Evolutionary conservation across 192 early-diverging fungal genomes (phyloP), one percentile per base, ranked within the genome.

Genomic region (Gryganskiella cystojenkinii): DNA sequence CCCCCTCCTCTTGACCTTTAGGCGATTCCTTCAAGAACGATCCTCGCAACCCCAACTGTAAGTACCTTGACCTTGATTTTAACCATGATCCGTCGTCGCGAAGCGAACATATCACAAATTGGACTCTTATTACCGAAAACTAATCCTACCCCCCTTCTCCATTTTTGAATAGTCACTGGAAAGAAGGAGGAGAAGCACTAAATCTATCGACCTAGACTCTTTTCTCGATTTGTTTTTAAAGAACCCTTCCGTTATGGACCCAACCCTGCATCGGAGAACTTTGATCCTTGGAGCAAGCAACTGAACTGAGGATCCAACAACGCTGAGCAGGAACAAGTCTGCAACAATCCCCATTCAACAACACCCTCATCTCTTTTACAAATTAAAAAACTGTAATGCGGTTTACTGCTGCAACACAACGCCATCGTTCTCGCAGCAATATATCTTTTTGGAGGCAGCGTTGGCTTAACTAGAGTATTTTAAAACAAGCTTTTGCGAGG

Each of bases 21-120:
- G 85, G 61, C 65, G 83, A 84, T 5, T 22, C 61, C 14, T 87
- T 80, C 80, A 87, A 79, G 82, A 83, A 84, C 78, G 85, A 87
- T 58, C 83, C 83, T 52, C 82, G 83, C 79, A 87, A 87, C 81
- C 85, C 85, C 65, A 69, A 81, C 63, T 69, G 85, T 87, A 84
- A 75, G 83, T 52, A 19, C 11, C 0, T 40, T 24, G 28, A 13
- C 13, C 4, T 8, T 3, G 27, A 25, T 47, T 30, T 52, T 51
- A 19, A 35, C 0, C 4, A 17, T 15, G 3, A 28, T 54, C 24
- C 34, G 5, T 61, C 15, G 1, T 47, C 3, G 19, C 30, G 13
- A 19, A 17, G 33, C 2, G 8, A 13, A 34, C 31, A 25, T 40
- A 10, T 19, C 1, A 22, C n/a, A 37, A 56, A 10, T 30, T 19